These are phyloP conservation scores for Ceratocystis huliohia DNA, from an alignment of 2,329 filamentous ascomycete genomes.

Conservation along the genomic window DNA sequence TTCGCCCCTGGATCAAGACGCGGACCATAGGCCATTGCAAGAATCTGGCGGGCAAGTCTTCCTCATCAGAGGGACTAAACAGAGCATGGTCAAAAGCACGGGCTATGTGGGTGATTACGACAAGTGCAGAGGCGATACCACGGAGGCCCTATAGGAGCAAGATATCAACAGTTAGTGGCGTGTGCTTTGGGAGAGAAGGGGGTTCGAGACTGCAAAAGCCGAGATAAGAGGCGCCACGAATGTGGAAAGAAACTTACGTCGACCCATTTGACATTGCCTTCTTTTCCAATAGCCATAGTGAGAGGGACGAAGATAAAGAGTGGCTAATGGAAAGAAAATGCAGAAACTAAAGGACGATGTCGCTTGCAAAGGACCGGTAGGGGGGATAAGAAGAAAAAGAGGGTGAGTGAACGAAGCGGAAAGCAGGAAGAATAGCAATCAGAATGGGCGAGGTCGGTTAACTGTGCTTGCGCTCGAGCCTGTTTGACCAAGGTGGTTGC, in stretches of 20 bases:
- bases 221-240: background rate
- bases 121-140: slow-evolving; percentile 41
- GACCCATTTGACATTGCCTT: slow-evolving; percentile 46
- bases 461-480: too few species aligned
- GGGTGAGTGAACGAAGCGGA: background rate
- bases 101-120: slow-evolving; percentile 42
- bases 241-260: slow-evolving; percentile 35
- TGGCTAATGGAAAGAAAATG: background rate
- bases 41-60: slow-evolving; percentile 35
- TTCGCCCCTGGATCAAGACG: slow-evolving; percentile 46
- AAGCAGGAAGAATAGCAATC: background rate
- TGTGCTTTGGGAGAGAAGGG: background rate
- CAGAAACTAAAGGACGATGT: background rate
- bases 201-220: background rate
- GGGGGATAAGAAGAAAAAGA: background rate
- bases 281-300: slow-evolving; percentile 33
- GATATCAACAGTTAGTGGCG: background rate
- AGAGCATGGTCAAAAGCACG: slow-evolving; percentile 39
- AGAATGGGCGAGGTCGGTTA: too few species aligned
- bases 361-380: background rate
- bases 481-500: background rate
- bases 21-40: slow-evolving; percentile 48
- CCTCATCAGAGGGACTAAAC: slow-evolving; percentile 35
- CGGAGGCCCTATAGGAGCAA: slow-evolving; percentile 36
- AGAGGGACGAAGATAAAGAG: background rate